phyloP scores from a whole-genome alignment of 768 basidiomycete genomes.

The Serendipita sp. region DNA sequence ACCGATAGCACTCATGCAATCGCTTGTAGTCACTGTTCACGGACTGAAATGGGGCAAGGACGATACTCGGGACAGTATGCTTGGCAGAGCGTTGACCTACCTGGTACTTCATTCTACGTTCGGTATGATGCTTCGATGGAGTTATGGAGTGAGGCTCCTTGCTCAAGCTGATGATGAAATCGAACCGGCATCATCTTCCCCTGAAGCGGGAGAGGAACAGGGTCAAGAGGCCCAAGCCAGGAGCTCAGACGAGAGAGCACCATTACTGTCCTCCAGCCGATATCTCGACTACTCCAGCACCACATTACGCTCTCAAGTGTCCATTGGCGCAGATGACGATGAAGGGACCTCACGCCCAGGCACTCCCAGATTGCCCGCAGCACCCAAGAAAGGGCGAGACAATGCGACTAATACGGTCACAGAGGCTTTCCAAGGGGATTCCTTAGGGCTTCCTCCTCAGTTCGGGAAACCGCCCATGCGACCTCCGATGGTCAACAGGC shows the following conservation, averaged over 20 bases:
- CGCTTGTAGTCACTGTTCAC: constrained; percentile 66
- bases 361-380: background rate
- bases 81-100: constrained; percentile 79
- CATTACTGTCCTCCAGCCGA: background rate
- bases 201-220: constrained; percentile 8
- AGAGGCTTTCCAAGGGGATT: background rate
- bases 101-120: constrained; percentile 85
- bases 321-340: background rate
- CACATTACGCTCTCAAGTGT: background rate
- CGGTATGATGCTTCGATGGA: constrained; percentile 93
- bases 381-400: background rate
- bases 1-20: constrained; percentile 88
- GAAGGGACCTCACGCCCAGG: background rate
- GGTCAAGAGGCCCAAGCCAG: constrained; percentile 5
- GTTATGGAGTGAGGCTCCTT: constrained; percentile 73
- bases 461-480: background rate
- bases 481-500: constrained; percentile 9
- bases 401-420: background rate
- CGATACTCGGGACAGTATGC: constrained; percentile 75
- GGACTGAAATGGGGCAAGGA: constrained; percentile 65
- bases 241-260: background rate
- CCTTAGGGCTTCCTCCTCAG: background rate
- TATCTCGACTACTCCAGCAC: constrained; percentile 1
- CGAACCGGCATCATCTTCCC: constrained; percentile 3
- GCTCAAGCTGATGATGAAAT: constrained; percentile 47